Evolutionary conservation across 2,329 filamentous ascomycete genomes (phyloP).

Genomic region (Ceratocystis destructans): DNA sequence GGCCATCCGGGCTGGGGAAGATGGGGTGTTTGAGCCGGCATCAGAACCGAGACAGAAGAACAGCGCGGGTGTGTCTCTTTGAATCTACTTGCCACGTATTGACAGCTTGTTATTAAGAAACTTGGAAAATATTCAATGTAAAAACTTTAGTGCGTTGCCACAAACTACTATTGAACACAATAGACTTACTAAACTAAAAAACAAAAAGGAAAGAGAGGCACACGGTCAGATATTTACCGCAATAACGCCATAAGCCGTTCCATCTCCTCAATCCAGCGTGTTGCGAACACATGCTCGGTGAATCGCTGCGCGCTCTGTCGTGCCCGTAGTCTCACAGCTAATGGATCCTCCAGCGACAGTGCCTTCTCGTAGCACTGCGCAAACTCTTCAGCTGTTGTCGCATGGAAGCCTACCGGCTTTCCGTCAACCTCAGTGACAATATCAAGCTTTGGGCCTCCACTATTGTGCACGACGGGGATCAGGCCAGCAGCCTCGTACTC

Average conservation of each 20-base stretch:
- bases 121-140: too few relatives aligned
- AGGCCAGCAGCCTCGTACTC: constrained; percentile 95
- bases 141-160: not conserved
- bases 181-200: not conserved
- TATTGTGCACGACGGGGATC: constrained; percentile 85
- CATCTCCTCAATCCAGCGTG: constrained; percentile 64
- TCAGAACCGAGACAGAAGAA: constrained; percentile 61
- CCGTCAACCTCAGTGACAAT: constrained; percentile 77
- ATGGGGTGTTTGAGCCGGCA: constrained; percentile 64
- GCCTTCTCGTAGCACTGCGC: constrained; percentile 68
- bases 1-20: constrained; percentile 43
- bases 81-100: constrained; percentile 12
- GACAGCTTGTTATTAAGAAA: too few relatives aligned
- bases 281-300: constrained; percentile 71
- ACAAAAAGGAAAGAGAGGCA: not conserved
- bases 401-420: constrained; percentile 71
- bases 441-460: constrained; percentile 82
- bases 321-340: constrained; percentile 63
- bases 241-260: constrained; percentile 49
- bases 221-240: constrained; percentile 19
- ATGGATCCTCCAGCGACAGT: constrained; percentile 54
- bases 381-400: constrained; percentile 64
- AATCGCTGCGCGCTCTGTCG: constrained; percentile 70
- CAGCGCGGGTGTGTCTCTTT: constrained; percentile 47
- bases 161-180: constrained; percentile 7